phyloP scores from a whole-genome alignment of 208 protist genomes.

The Wallacemonas sp. region DNA sequence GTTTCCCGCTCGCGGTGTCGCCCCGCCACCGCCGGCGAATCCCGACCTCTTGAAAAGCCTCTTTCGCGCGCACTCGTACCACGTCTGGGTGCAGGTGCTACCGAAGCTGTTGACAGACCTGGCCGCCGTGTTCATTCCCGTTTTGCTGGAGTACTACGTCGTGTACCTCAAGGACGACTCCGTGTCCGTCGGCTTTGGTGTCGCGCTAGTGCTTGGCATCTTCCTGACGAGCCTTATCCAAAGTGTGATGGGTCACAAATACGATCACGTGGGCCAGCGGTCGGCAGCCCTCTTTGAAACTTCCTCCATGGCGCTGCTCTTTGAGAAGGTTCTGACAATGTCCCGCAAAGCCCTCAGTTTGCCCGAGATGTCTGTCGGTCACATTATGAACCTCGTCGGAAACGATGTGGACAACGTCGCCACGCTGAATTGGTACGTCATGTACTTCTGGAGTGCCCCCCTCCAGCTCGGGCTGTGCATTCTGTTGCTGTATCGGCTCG shows the following conservation, averaged over 20 bases:
- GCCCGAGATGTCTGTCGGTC: constrained; percentile 66
- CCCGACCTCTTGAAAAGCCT: constrained; percentile 23
- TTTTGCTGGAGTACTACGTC: constrained; percentile 48
- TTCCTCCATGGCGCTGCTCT: constrained; percentile 63
- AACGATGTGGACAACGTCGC: constrained; percentile 65
- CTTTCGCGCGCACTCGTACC: constrained; percentile 30
- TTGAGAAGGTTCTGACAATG: constrained; percentile 73
- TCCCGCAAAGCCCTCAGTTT: constrained; percentile 30
- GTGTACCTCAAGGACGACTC: constrained; percentile 28
- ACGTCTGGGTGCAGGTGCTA: constrained; percentile 33
- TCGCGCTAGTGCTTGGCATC: constrained; percentile 29
- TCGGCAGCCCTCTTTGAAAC: constrained; percentile 53
- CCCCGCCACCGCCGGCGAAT: constrained; percentile 15
- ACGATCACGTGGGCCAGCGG: constrained; percentile 59
- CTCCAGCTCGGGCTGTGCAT: constrained; percentile 62
- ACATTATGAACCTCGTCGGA: constrained; percentile 81
- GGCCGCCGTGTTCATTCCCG: constrained; percentile 22
- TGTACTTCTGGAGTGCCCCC: constrained; percentile 72
- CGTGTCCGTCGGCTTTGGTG: constrained; percentile 18
- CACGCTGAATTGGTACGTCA: constrained; percentile 61
- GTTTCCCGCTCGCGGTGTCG: constrained; percentile 6
- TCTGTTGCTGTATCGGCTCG: constrained; percentile 39
- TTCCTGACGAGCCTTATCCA: constrained; percentile 34
- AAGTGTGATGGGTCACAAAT: constrained; percentile 48
- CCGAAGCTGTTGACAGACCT: constrained; percentile 35